These are phyloP conservation scores for Ganoderma sinense DNA, from an alignment of 1,284 basidiomycete species.

Conservation along the genomic window DNA sequence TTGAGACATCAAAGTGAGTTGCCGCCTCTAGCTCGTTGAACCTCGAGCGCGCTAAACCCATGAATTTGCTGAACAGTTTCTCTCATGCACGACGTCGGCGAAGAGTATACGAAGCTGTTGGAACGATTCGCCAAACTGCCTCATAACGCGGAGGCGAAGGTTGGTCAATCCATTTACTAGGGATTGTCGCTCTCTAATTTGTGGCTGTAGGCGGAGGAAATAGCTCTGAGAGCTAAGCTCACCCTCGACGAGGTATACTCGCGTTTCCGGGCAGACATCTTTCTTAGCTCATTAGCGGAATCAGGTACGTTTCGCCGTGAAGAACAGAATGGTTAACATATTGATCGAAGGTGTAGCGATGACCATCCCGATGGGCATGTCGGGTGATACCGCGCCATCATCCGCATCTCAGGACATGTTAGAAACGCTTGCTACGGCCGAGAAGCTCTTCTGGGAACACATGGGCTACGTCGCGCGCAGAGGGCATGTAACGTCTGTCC, in stretches of 20 bases:
- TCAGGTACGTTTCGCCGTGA: conserved; percentile 64
- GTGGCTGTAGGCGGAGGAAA: conserved; percentile 69
- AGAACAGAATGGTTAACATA: neutral
- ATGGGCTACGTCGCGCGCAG: conserved; percentile 62
- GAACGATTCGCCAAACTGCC: conserved; percentile 68
- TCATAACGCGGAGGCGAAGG: conserved; percentile 63
- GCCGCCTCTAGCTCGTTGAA: neutral
- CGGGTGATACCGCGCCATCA: conserved; percentile 51
- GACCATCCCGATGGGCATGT: conserved; percentile 83
- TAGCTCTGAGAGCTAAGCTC: conserved; percentile 75
- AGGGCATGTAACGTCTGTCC: conserved; percentile 73
- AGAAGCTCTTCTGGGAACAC: conserved; percentile 74
- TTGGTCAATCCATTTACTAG: conserved; percentile 33
- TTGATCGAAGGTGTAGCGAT: conserved; percentile 60
- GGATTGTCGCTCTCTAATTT: neutral
- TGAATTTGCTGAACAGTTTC: conserved; percentile 60
- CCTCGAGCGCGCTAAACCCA: neutral
- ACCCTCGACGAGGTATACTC: conserved; percentile 79
- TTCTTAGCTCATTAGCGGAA: conserved; percentile 86
- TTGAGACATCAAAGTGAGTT: conserved; percentile 78
- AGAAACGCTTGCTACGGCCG: conserved; percentile 67
- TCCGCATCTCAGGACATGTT: conserved; percentile 69
- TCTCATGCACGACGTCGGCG: conserved; percentile 70
- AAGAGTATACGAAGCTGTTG: conserved; percentile 63
- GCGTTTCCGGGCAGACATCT: conserved; percentile 84